Evolutionary conservation across 257 asterid genomes (phyloP).

Genomic region (Ajuga chamaepitys): DNA sequence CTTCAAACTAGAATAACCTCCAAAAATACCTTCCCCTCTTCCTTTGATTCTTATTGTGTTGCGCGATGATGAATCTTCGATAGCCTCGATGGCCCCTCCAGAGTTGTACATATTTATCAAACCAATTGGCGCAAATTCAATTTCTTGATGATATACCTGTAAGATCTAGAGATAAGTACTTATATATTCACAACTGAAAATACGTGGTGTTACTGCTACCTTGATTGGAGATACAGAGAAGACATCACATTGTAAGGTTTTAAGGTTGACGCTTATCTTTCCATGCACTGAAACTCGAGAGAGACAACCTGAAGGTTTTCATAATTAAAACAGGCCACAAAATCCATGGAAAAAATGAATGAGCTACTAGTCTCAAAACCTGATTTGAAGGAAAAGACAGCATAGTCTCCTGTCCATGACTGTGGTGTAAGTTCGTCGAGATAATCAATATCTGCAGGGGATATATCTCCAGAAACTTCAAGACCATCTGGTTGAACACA

Average conservation of each 20-base stretch:
- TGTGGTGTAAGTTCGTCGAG: conserved; percentile 28
- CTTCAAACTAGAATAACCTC: conserved; percentile 33
- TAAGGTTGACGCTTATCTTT: conserved; percentile 26
- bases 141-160: conserved; percentile 29
- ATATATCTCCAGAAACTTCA: conserved; percentile 34
- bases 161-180: not conserved
- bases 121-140: conserved; percentile 44
- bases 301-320: conserved; percentile 25
- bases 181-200: not conserved
- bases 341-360: not conserved
- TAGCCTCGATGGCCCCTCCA: conserved; percentile 45
- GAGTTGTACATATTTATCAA: conserved; percentile 54
- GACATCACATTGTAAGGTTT: conserved; percentile 42
- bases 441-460: conserved; percentile 41
- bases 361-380: conserved; percentile 18
- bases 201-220: conserved; percentile 15
- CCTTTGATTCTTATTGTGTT: conserved; percentile 27
- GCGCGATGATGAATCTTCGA: conserved; percentile 8
- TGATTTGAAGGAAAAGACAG: conserved; percentile 45
- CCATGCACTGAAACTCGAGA: conserved; percentile 23
- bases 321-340: not conserved
- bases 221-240: conserved; percentile 52
- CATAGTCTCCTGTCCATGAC: conserved; percentile 35
- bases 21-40: conserved; percentile 46
- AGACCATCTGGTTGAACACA: not conserved